Evolutionary conservation across 352 stramenopile species (phyloP).

Genomic region (Globisporangium camurandrum): DNA sequence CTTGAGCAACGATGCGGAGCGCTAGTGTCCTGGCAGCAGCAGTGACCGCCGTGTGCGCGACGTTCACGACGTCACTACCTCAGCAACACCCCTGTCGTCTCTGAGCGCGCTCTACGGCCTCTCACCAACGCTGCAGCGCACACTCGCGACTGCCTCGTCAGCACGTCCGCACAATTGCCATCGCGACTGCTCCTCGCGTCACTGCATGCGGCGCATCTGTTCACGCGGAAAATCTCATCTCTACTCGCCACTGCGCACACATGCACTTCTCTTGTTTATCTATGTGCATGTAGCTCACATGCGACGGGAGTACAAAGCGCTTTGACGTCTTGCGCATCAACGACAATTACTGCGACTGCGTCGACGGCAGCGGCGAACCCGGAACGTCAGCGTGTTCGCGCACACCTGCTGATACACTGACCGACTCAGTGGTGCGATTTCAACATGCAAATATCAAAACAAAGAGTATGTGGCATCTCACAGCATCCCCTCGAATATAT

Average conservation of each 20-base stretch:
- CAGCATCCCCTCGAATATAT: too few species aligned
- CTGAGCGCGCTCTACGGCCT: constrained; percentile 26
- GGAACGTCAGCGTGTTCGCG: constrained; percentile 81
- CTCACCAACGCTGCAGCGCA: constrained; percentile 29
- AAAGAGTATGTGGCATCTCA: too few species aligned
- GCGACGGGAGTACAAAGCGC: constrained; percentile 40
- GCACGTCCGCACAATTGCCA: constrained; percentile 31
- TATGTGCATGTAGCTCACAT: constrained; percentile 43
- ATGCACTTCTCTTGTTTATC: constrained; percentile 1
- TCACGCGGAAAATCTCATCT: too few species aligned
- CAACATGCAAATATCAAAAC: too few species aligned
- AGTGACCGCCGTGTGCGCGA: too few species aligned
- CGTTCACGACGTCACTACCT: neutral
- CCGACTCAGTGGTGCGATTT: too few species aligned
- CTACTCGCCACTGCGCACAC: too few species aligned
- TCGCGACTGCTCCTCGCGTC: too few species aligned
- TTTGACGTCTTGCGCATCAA: constrained; percentile 68
- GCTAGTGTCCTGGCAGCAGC: neutral
- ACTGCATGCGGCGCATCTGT: too few species aligned
- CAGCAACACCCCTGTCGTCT: constrained; percentile 12
- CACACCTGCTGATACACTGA: too few species aligned
- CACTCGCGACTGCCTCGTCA: constrained; percentile 23
- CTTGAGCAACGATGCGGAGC: neutral
- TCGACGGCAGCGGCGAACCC: constrained; percentile 85
- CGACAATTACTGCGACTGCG: constrained; percentile 94